A percentile compares a stretch with the other conserved stretches of the same genome.
Evolutionary conservation across 164 flowering plant species (phyloP).

Genomic region (Nymphaea colorata): DNA sequence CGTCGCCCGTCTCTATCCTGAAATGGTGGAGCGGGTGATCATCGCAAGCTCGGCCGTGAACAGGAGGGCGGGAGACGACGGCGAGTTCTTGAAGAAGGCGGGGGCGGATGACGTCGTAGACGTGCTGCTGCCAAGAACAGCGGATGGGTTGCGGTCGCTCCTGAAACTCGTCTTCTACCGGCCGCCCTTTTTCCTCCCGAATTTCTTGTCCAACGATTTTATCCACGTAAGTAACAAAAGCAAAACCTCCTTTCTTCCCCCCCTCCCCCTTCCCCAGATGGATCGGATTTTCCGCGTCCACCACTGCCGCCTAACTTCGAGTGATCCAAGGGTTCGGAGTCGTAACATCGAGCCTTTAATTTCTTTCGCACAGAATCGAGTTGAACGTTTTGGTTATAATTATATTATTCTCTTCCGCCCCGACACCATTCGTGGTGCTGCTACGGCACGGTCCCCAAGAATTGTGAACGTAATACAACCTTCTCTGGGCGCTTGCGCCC

Average conservation of each 20-base stretch:
- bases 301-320: neutral
- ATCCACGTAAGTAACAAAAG: constrained; percentile 25
- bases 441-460: too few relatives aligned
- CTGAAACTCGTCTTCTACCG: constrained; percentile 15
- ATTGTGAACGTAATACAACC: too few relatives aligned
- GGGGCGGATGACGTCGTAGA: constrained; percentile 25
- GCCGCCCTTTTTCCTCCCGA: constrained; percentile 21
- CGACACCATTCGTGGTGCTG: too few relatives aligned
- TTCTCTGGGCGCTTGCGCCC: too few relatives aligned
- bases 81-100: constrained; percentile 31
- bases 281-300: neutral
- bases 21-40: constrained; percentile 57
- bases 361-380: too few relatives aligned
- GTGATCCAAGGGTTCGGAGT: neutral
- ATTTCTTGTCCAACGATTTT: constrained; percentile 43
- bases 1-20: constrained; percentile 47
- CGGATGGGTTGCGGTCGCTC: constrained; percentile 27
- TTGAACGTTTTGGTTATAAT: too few relatives aligned
- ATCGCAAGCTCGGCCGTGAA: constrained; percentile 63
- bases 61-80: constrained; percentile 25
- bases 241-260: neutral
- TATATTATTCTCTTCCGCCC: too few relatives aligned
- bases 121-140: constrained; percentile 49
- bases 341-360: neutral
- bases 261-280: neutral